Evolutionary conservation across 1,139 yeast genomes (phyloP).

Genomic region (Magnusiomyces sp.): DNA sequence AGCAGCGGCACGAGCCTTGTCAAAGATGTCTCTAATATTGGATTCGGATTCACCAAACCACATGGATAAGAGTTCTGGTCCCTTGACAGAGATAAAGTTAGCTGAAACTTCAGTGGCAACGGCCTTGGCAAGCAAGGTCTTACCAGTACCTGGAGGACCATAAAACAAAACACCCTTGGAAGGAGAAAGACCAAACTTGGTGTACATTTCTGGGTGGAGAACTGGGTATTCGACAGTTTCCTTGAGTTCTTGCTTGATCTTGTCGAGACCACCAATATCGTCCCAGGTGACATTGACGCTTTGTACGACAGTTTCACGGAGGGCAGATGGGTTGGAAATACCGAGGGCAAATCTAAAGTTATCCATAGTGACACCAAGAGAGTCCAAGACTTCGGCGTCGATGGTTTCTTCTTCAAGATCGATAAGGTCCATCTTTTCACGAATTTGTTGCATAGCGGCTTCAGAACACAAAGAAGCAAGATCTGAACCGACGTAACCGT

Average conservation of each 20-base stretch:
- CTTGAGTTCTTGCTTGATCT: slow-evolving; percentile 85
- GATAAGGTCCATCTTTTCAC: slow-evolving; percentile 98
- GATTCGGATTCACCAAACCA: slow-evolving; percentile 99
- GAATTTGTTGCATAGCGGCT: slow-evolving; percentile 97
- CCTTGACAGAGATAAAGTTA: slow-evolving; percentile 91
- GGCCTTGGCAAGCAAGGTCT: slow-evolving; percentile 92
- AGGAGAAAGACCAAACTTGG: slow-evolving; percentile 95
- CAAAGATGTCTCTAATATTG: slow-evolving; percentile 92
- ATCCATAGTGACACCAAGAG: slow-evolving; percentile 97
- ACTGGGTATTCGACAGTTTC: slow-evolving; percentile 99
- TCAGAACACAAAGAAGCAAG: slow-evolving; percentile 92
- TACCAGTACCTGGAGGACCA: slow-evolving; percentile 99
- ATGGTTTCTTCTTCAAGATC: slow-evolving; percentile 97
- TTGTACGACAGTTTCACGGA: slow-evolving; percentile 98
- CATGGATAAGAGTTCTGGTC: slow-evolving; percentile 96
- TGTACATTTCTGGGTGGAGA: slow-evolving; percentile 95
- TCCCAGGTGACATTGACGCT: slow-evolving; percentile 98
- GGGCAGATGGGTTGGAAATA: slow-evolving; percentile 96
- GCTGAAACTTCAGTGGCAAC: slow-evolving; percentile 98
- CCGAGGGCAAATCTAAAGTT: slow-evolving; percentile 97
- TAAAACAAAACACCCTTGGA: slow-evolving; percentile 96
- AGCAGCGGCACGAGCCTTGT: slow-evolving; percentile 98
- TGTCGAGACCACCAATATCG: slow-evolving; percentile 92
- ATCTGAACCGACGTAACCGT: slow-evolving; percentile 98
- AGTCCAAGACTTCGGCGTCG: slow-evolving; percentile 93